Evolutionary conservation across 768 basidiomycete species (phyloP).

Genomic region (Cyclocybe cylindracea): DNA sequence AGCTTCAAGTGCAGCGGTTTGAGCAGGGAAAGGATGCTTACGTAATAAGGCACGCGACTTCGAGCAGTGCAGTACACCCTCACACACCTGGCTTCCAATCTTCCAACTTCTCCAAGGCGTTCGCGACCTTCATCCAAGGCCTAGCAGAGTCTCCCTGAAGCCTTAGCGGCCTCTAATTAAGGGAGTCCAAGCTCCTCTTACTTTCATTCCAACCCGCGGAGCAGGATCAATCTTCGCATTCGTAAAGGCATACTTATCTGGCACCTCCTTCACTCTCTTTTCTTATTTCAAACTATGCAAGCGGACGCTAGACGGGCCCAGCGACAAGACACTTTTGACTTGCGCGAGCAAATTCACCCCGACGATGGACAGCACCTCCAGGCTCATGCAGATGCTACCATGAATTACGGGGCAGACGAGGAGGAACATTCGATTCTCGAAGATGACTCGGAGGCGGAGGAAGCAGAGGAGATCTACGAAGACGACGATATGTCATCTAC

Average conservation of each 20-base stretch:
- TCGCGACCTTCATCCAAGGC: no score
- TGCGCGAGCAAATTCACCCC: conserved; percentile 62
- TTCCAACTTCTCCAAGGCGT: no score
- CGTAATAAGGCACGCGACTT: no score
- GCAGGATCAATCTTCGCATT: no score
- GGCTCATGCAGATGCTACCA: conserved; percentile 47
- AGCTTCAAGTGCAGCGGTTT: no score
- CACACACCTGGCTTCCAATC: no score
- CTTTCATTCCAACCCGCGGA: no score
- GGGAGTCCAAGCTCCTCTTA: no score
- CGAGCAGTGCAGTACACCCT: no score
- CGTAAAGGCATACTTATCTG: neutral
- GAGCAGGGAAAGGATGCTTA: no score
- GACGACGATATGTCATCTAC: conserved; percentile 81
- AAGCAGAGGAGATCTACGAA: conserved; percentile 72
- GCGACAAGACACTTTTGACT: conserved; percentile 68
- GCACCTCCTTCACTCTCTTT: conserved; percentile 9
- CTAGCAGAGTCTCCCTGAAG: no score
- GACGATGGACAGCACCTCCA: conserved; percentile 43
- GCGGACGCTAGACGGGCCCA: conserved; percentile 25
- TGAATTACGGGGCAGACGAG: conserved; percentile 47
- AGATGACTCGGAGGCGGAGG: conserved; percentile 79
- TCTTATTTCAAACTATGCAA: conserved; percentile 19
- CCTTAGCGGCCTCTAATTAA: no score
- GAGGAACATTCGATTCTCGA: conserved; percentile 87